Conservation (phyloP, 495 filamentous ascomycete species). For the Penicillium flavigenum region DNA sequence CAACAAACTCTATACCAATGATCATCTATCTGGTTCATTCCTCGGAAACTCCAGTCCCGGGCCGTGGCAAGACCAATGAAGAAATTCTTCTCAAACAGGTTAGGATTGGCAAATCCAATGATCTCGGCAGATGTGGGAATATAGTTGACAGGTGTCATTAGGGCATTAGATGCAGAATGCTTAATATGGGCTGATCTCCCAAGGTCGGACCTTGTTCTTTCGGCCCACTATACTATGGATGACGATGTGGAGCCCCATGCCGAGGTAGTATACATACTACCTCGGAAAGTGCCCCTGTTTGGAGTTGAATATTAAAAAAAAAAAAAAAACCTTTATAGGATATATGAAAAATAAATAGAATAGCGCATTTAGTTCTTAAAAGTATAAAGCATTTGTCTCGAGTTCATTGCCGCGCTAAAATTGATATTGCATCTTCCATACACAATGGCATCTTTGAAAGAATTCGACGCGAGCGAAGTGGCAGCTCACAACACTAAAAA, state of each 20-base stretch:
- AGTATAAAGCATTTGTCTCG: constrained; percentile 1
- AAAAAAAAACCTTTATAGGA: neutral
- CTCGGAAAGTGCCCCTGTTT: constrained; percentile 2
- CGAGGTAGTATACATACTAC: constrained; percentile 15
- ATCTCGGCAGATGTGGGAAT: neutral
- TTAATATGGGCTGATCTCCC: neutral
- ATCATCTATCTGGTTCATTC: neutral
- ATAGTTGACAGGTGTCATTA: neutral
- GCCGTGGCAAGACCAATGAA: neutral
- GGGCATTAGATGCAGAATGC: neutral
- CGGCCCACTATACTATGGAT: too few relatives aligned
- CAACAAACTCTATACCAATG: neutral
- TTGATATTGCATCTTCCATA: neutral
- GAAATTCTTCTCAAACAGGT: neutral
- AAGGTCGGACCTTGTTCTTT: neutral
- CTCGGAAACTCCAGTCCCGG: constrained; percentile 2
- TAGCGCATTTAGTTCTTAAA: neutral
- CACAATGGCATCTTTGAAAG: constrained; percentile 11
- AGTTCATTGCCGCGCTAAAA: neutral
- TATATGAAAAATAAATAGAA: neutral
- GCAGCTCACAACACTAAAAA: constrained; percentile 38
- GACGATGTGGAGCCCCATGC: neutral
- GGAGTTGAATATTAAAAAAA: neutral
- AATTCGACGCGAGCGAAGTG: constrained; percentile 38
- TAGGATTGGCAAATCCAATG: neutral